Evolutionary conservation across 164 flowering plant species (phyloP).

Genomic region (Chimonanthus praecox): DNA sequence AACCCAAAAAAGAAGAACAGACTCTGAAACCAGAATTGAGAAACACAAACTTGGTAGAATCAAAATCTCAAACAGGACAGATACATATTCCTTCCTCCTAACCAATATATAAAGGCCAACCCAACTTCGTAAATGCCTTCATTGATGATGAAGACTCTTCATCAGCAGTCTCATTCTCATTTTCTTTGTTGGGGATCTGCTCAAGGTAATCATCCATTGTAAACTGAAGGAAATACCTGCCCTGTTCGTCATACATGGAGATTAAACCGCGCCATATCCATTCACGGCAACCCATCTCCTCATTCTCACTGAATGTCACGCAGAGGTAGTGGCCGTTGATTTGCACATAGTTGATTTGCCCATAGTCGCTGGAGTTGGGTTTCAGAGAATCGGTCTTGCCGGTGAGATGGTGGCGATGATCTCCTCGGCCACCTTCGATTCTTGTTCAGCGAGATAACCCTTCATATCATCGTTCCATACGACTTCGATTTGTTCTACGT

Average conservation of each 20-base stretch:
- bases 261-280: conserved; percentile 99
- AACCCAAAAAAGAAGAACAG: too few species aligned
- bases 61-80: too few species aligned
- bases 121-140: too few species aligned
- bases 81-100: too few species aligned
- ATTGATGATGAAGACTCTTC: neutral
- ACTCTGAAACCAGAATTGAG: too few species aligned
- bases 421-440: conserved; percentile 72
- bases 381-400: conserved; percentile 61
- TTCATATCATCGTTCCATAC: neutral
- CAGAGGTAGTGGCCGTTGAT: conserved; percentile 82
- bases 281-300: conserved; percentile 69
- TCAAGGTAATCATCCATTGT: conserved; percentile 94
- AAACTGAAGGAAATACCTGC: conserved; percentile 79
- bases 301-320: conserved; percentile 67
- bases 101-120: too few species aligned
- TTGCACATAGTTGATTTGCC: conserved; percentile 66
- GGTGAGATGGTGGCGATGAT: conserved; percentile 45
- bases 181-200: conserved; percentile 27
- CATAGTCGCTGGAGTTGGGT: conserved; percentile 92
- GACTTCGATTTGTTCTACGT: conserved; percentile 5
- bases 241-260: conserved; percentile 79
- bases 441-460: conserved; percentile 60
- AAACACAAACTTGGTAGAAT: too few species aligned
- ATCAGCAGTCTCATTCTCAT: conserved; percentile 6